Percentiles rank a stretch among this genome's conserved stretches.
Evolutionary conservation across 176 grass and related monocot species (phyloP).

Genomic region (Aegilops longissima): DNA sequence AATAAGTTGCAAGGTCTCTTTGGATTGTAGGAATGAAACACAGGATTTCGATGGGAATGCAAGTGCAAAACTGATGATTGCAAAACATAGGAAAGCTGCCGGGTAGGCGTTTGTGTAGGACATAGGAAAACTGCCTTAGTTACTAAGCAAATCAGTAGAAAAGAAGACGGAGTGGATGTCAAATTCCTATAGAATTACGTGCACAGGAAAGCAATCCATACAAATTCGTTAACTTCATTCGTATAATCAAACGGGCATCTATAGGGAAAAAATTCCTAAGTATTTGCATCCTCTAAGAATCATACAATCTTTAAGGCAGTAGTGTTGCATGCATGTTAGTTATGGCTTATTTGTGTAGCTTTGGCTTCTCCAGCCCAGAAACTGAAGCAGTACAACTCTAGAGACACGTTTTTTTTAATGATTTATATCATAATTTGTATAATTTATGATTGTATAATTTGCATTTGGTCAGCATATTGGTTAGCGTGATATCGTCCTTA

Average conservation of each 20-base stretch:
- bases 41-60: background rate
- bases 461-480: slow-evolving; percentile 1
- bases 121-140: background rate
- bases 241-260: background rate
- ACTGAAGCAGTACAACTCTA: background rate
- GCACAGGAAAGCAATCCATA: background rate
- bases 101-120: background rate
- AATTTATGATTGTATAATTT: slow-evolving; percentile 4
- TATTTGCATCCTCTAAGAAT: background rate
- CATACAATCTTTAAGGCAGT: background rate
- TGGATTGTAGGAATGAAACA: background rate
- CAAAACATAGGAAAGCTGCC: background rate
- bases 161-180: background rate
- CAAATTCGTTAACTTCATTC: background rate
- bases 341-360: background rate
- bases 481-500: slow-evolving; percentile 10
- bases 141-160: background rate
- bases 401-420: background rate
- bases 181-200: background rate
- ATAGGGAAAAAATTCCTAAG: background rate
- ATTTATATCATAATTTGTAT: slow-evolving; percentile 12
- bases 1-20: background rate
- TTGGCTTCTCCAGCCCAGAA: background rate
- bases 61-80: background rate
- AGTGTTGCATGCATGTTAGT: background rate